phyloP scores from a whole-genome alignment of 2,329 filamentous ascomycete genomes.

The Periconia macrospinosa region DNA sequence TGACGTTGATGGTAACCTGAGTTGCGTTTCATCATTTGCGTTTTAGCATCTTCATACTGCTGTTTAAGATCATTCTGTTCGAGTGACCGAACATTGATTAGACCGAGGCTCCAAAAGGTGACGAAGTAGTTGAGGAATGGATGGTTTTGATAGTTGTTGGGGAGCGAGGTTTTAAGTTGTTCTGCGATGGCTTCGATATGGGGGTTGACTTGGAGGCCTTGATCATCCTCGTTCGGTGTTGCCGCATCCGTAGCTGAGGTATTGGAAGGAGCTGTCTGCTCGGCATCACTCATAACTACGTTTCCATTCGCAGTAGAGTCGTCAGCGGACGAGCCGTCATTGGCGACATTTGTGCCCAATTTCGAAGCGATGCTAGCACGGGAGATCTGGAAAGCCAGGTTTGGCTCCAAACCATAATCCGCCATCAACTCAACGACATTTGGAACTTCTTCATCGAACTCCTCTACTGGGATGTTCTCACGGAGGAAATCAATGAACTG shows the following conservation, averaged over 20 bases:
- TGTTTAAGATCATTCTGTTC: conserved; percentile 65
- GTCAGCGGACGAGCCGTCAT: conserved; percentile 10
- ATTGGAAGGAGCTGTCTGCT: conserved; percentile 2
- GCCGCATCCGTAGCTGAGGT: conserved; percentile 5
- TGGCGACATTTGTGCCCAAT: conserved; percentile 40
- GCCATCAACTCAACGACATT: conserved; percentile 72
- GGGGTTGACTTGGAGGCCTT: conserved; percentile 53
- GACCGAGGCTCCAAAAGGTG: conserved; percentile 87
- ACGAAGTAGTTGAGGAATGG: conserved; percentile 82
- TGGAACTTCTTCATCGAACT: conserved; percentile 80
- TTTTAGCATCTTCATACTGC: conserved; percentile 77
- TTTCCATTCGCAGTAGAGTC: conserved; percentile 54
- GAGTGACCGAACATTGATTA: conserved; percentile 71
- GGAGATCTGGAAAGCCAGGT: conserved; percentile 82
- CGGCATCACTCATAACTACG: conserved; percentile 31
- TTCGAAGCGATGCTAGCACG: conserved; percentile 66
- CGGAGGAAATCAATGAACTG: conserved; percentile 90
- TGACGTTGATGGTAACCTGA: conserved; percentile 69
- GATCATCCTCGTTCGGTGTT: conserved; percentile 45
- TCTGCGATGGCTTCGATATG: conserved; percentile 75
- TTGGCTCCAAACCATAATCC: conserved; percentile 77
- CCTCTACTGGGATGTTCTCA: conserved; percentile 71
- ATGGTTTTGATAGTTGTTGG: conserved; percentile 66
- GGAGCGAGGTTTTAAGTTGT: conserved; percentile 63
- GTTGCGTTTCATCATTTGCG: conserved; percentile 33